Conservation (phyloP, 106 monocot genomes). For the Alisma plantagoaquatica region DNA sequence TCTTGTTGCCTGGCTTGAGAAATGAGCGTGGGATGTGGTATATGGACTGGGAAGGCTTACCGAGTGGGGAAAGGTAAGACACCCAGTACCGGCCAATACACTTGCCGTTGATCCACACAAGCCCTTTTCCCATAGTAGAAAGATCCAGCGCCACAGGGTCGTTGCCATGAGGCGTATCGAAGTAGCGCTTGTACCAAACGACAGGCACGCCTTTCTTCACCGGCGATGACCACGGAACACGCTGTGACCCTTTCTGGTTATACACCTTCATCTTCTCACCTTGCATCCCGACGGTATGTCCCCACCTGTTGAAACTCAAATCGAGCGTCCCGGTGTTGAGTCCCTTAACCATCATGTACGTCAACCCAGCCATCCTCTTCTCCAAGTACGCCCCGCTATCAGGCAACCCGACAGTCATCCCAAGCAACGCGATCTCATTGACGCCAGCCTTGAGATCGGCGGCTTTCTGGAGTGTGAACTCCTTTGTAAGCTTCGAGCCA, state of each 20-base stretch:
- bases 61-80: constrained; percentile 48
- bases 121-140: constrained; percentile 63
- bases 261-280: constrained; percentile 30
- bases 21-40: constrained; percentile 64
- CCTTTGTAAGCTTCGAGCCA: constrained; percentile 51
- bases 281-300: constrained; percentile 40
- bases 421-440: constrained; percentile 52
- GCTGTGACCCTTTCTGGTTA: constrained; percentile 6
- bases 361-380: constrained; percentile 48
- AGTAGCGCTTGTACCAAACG: constrained; percentile 39
- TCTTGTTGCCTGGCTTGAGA: constrained; percentile 46
- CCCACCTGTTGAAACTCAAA: constrained; percentile 48
- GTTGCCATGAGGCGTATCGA: constrained; percentile 29
- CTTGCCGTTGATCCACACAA: constrained; percentile 54
- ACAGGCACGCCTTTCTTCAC: constrained; percentile 13
- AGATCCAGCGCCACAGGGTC: constrained; percentile 54
- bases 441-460: constrained; percentile 42
- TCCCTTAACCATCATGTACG: constrained; percentile 37
- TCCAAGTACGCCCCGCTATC: constrained; percentile 74
- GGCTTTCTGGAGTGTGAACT: constrained; percentile 46
- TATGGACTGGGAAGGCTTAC: constrained; percentile 52
- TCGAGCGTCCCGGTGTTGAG: constrained; percentile 87
- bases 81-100: constrained; percentile 68
- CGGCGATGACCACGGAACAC: constrained; percentile 23
- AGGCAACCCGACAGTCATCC: constrained; percentile 45